Evolutionary conservation across 2,329 filamentous ascomycete genomes (phyloP), one percentile per base, ranked within the genome.

Genomic region (Davidsoniella neocaledoniae): DNA sequence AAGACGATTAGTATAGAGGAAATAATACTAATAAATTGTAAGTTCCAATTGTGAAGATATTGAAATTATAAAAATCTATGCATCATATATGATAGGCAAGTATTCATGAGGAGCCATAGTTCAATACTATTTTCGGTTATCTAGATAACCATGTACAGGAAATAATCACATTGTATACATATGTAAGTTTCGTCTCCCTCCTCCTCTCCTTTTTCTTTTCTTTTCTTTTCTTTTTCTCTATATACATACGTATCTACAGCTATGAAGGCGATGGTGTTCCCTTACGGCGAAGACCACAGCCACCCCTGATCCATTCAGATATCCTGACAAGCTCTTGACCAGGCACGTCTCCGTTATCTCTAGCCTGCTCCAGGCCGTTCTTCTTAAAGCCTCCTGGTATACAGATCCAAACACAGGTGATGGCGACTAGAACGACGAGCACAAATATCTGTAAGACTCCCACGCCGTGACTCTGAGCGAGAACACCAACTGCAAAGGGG

Each of bases 401-500:
- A n/a, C 62, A 55, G 19, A 61, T 55, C 73, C 73, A 77, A 33
- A 72, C 55, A 1, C 64, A 39, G 10, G 69, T 54, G 48, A 73
- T 68, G 19, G 66, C 61, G 4, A 61, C 62, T 8, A 78, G 57
- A 29, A 76, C 61, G 1, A 66, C 68, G 41, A 78, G 55, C 6
- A 74, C 62, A 16, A 78, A 67, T 2, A 76, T 74, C 58, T 79
- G 74, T 54, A 80, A 59, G 2, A 74, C 73, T 52, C 66, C 59
- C 0, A 79, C 75, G 0, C 76, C 75, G 51, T 66, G 70, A 41
- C 61, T 66, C 55, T 75, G 66, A 2, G 81, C 79, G 58, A 85
- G 77, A 2, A 78, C 79, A 2, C 81, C 82, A 0, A 84, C 76
- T 0, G 73, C 73, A 69, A 86, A 68, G 43, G 82, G 70, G 62